Conservation (phyloP, 768 basidiomycete species). For the Serendipita sp. region DNA sequence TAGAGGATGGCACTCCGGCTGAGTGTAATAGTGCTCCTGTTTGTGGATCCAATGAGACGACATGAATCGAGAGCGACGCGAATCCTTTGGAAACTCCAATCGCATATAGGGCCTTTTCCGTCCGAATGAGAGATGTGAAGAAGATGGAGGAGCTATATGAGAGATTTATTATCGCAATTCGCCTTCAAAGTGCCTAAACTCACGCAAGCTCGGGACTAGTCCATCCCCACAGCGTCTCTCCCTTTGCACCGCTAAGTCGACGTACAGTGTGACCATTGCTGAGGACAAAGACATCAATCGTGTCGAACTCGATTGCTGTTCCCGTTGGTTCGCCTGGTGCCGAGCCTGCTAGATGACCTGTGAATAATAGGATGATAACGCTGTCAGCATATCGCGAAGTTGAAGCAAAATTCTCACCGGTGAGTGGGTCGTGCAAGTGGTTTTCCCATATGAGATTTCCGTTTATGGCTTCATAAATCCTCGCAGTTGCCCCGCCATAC, state of each 20-base stretch:
- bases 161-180: background rate
- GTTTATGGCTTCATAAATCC: slow-evolving; percentile 45
- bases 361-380: background rate
- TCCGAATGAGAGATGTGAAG: slow-evolving; percentile 44
- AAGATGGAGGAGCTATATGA: slow-evolving; percentile 41
- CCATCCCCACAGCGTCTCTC: slow-evolving; percentile 55
- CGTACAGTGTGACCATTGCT: slow-evolving; percentile 46
- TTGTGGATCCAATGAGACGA: slow-evolving; percentile 40
- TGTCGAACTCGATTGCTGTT: slow-evolving; percentile 19
- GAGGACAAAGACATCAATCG: slow-evolving; percentile 30
- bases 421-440: slow-evolving; percentile 32
- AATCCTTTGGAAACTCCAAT: slow-evolving; percentile 37
- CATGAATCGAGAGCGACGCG: slow-evolving; percentile 46
- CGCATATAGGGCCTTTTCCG: slow-evolving; percentile 38
- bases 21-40: slow-evolving; percentile 16
- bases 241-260: slow-evolving; percentile 33
- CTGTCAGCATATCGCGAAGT: slow-evolving; percentile 15
- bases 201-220: slow-evolving; percentile 51
- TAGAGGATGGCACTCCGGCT: slow-evolving; percentile 18
- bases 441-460: slow-evolving; percentile 56
- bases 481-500: slow-evolving; percentile 48
- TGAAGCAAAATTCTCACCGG: slow-evolving; percentile 23
- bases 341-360: background rate
- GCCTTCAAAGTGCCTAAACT: slow-evolving; percentile 15
- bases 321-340: background rate